Evolutionary conservation across 345 rosid species (phyloP), one percentile per base, ranked within the genome.

Genomic region (Eucalyptus fibrosa): DNA sequence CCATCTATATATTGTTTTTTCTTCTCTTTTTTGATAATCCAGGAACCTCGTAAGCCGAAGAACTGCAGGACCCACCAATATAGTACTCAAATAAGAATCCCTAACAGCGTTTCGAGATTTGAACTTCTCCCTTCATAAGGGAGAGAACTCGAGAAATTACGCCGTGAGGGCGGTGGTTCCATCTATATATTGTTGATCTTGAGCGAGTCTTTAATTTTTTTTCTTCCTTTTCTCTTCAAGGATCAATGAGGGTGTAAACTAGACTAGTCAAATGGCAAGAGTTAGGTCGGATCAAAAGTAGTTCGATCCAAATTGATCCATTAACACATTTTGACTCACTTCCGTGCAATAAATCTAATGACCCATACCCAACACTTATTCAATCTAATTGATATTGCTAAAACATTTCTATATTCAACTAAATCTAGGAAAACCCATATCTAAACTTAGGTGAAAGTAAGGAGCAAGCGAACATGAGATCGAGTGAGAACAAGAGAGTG

Each of bases 21-120:
- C 45, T 44, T 44, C 45, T 8, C 5, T 14, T 50, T 50, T 12
- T 45, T 45, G 0, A 1, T 45, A 45, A 45, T 0, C 49, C 12
- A 45, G 11, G 3, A 3, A 45, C 4, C 12, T 1, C 12, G 12
- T 45, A 45, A 9, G 47, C 12, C 4, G 0, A 45, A 12, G 12
- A 0, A 45, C 49, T 45, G 12, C 0, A 45, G 4, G 12, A 45
- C 1, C 49, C 12, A 45, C 49, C 49, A 45, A 0, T 45, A 47
- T 1, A 45, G 49, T 47, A 47, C 49, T 47, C 1, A 47, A 0
- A 1, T 47, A 47, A 47, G 49, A 47, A 47, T 47, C 49, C 49
- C 1, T 47, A 47, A 47, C 0, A 0, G 0, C 49, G 49, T 0
- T 47, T 1, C 0, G 12, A 11, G 0, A 11, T 47, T 47, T 47